A percentile compares a stretch with the other conserved stretches of the same genome.
These are phyloP conservation scores for Nannochloropsis granulata DNA, from an alignment of 108 stramenopile genomes.

Conservation along the genomic window DNA sequence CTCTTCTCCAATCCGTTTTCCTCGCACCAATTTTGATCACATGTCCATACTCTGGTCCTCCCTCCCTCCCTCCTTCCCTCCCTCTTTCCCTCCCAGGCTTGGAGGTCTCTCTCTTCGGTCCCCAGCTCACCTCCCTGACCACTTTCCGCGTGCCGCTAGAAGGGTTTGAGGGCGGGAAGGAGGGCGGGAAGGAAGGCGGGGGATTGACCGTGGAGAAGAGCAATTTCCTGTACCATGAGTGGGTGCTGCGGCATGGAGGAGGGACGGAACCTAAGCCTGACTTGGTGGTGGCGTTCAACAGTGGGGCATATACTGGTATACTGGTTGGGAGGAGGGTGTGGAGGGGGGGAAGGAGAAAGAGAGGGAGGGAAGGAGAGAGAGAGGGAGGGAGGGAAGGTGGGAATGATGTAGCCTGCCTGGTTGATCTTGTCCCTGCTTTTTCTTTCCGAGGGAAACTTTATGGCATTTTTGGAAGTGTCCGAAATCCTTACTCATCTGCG, in stretches of 20 bases:
- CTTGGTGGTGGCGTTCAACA: neutral
- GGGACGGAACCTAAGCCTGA: neutral
- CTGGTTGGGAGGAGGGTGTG: too few species aligned
- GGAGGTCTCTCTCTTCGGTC: neutral
- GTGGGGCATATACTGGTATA: neutral
- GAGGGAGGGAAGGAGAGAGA: neutral
- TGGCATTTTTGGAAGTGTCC: too few species aligned
- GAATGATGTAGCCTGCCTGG: neutral
- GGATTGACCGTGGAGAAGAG: neutral
- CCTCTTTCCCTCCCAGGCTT: neutral
- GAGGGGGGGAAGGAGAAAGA: neutral
- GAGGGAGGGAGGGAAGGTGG: neutral
- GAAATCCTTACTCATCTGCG: neutral
- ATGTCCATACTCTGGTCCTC: neutral
- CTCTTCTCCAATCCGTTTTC: too few species aligned
- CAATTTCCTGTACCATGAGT: neutral
- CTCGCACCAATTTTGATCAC: too few species aligned
- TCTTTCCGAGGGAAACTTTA: too few species aligned
- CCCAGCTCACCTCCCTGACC: neutral
- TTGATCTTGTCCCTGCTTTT: neutral
- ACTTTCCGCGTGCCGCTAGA: neutral
- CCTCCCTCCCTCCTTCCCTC: neutral
- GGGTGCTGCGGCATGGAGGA: neutral
- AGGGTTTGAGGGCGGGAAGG: neutral
- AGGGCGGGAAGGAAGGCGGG: neutral